A percentile compares a stretch with the other conserved stretches of the same genome.
These are phyloP conservation scores for Fusarium sarcochroum DNA, from an alignment of 2,329 filamentous ascomycete genomes.

Conservation along the genomic window DNA sequence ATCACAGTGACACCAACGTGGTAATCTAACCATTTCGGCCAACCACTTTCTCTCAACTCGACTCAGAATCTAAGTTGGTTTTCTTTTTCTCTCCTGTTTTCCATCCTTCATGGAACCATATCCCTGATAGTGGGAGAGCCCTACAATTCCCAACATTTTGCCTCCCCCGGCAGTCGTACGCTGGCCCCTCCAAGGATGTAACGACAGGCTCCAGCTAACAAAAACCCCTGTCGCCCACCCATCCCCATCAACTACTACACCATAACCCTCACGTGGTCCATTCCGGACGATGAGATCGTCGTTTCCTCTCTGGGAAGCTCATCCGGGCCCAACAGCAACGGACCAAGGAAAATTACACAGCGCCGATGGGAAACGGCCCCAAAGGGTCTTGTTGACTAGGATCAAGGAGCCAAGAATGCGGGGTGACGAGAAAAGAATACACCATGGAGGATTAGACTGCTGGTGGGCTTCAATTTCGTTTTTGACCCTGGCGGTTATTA, in stretches of 20 bases:
- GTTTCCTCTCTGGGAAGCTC: slow-evolving; percentile 47
- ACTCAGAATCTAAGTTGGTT: background rate
- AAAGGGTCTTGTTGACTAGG: slow-evolving; percentile 7
- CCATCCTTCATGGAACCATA: background rate
- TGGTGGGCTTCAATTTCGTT: slow-evolving; percentile 16
- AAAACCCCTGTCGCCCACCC: slow-evolving; percentile 16
- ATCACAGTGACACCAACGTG: slow-evolving; percentile 26
- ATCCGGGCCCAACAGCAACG: slow-evolving; percentile 33
- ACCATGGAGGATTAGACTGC: slow-evolving; percentile 11
- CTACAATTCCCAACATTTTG: slow-evolving; percentile 34
- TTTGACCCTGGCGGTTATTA: slow-evolving; percentile 22
- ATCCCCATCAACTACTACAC: slow-evolving; percentile 19
- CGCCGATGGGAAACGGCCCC: background rate
- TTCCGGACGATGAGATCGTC: slow-evolving; percentile 20
- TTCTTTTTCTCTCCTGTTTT: background rate
- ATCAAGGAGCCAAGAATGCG: slow-evolving; percentile 36
- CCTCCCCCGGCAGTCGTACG: slow-evolving; percentile 2
- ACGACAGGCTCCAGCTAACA: slow-evolving; percentile 8
- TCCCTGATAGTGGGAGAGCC: background rate
- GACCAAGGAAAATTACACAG: slow-evolving; percentile 27
- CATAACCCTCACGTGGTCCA: slow-evolving; percentile 39
- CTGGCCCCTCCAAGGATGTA: slow-evolving; percentile 18
- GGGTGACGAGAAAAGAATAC: slow-evolving; percentile 24
- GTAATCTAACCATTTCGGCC: background rate
- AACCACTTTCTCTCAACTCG: slow-evolving; percentile 13